Base-by-base conservation (phyloP, 2,329 filamentous ascomycete genomes). In the Arthrobotrys sinensis region DNA sequence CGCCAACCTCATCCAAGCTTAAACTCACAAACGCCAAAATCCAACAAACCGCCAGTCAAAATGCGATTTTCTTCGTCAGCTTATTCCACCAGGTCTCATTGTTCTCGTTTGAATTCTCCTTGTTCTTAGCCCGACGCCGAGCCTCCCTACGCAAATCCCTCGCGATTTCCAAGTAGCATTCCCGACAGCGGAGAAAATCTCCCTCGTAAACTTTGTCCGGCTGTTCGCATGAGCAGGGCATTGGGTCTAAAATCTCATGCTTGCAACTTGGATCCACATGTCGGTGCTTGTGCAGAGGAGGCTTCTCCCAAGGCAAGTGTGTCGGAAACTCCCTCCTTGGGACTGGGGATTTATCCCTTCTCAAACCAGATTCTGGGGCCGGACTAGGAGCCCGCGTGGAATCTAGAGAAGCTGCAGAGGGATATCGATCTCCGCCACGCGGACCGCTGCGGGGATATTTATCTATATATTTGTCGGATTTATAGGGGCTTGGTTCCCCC, bases 221-320 rank as follows among this genome's bases (percentile, higher is more conserved):
- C 2, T 63, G 16, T 28, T 72, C 67, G 34, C 75, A 78, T 0
- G 63, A 60, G 32, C 75, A 78, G 19, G 65, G 45, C 62, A 78
- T 78, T 2, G 67, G 75, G 48, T 78, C 75, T 12, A 57, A 7
- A 36, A 71, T 62, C 5, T 28, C 43, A 36, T 78, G 75, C 7
- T 63, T 21, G 36, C 67, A 78, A 11, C 34, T 32, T 6, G 12
- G 16, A 40, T 67, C 60, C 1, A 68, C 62, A 60, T 78, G 53
- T 34, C 24, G 24, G 40, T 78, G 75, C n/a, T 16, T 50, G 19
- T 77, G 72, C 11, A 40, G 0, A 14, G 36, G n/a, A 8, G 55
- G 55, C 7, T 14, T 60, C 12, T 43, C 36, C 34, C 32, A 57
- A 19, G 53, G 53, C 40, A 57, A 14, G 10, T 40, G 32, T 21